Evolutionary conservation across 2,329 filamentous ascomycete species (phyloP).

Genomic region (Sporothrix brasiliensis): DNA sequence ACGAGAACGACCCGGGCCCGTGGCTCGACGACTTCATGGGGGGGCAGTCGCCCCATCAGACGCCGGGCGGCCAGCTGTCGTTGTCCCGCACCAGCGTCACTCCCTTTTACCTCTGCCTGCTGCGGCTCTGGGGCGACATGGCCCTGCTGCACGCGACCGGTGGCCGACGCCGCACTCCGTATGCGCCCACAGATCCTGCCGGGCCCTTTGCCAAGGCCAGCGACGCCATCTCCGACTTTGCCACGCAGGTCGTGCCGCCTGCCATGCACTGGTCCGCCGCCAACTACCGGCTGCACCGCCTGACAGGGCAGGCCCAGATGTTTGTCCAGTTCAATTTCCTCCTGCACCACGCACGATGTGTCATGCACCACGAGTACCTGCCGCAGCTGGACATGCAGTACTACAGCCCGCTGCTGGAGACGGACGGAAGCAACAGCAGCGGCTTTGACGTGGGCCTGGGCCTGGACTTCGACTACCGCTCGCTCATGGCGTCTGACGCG

Average conservation of each 20-base stretch:
- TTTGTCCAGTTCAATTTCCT: slow-evolving; percentile 29
- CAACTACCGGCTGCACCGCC: slow-evolving; percentile 6
- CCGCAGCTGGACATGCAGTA: slow-evolving; percentile 31
- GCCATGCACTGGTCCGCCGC: slow-evolving; percentile 9
- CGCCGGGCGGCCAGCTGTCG: no score
- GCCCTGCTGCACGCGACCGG: slow-evolving; percentile 20
- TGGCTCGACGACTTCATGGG: slow-evolving; percentile 13
- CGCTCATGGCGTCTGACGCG: slow-evolving; percentile 1
- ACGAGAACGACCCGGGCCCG: slow-evolving; percentile 16
- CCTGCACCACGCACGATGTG: slow-evolving; percentile 24
- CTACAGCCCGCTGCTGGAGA: slow-evolving; percentile 7
- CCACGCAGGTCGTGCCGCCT: neutral
- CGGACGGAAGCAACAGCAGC: neutral
- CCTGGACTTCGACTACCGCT: neutral
- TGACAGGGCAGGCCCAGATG: slow-evolving; percentile 10
- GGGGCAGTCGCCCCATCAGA: neutral
- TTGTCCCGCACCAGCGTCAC: slow-evolving; percentile 6
- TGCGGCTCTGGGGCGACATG: slow-evolving; percentile 28
- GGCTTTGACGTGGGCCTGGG: neutral
- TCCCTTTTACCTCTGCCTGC: slow-evolving; percentile 16
- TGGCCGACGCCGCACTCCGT: slow-evolving; percentile 7
- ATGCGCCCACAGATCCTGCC: neutral
- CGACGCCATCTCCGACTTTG: slow-evolving; percentile 8
- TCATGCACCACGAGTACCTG: slow-evolving; percentile 31
- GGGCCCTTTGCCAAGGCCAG: neutral